These are phyloP conservation scores for Meredithiella fracta DNA, from an alignment of 2,329 filamentous ascomycete genomes.

Conservation along the genomic window DNA sequence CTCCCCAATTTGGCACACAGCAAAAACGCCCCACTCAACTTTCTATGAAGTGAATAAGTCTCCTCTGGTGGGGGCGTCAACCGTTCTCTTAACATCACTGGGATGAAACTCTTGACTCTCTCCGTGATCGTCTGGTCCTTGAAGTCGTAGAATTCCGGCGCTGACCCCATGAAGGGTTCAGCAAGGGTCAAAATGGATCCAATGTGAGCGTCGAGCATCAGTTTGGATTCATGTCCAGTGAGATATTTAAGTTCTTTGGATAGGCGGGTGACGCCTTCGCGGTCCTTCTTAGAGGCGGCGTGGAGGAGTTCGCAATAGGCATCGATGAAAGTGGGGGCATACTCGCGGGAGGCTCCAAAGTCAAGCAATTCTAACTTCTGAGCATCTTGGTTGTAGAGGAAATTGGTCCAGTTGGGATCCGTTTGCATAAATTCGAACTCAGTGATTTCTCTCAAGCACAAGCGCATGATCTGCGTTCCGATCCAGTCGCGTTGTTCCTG, in stretches of 20 bases:
- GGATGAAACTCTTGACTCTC: constrained; percentile 72
- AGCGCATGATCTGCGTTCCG: constrained; percentile 77
- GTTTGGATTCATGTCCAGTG: constrained; percentile 69
- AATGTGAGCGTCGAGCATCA: constrained; percentile 85
- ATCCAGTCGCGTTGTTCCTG: constrained; percentile 91
- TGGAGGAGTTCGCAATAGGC: constrained; percentile 67
- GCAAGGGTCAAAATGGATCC: constrained; percentile 75
- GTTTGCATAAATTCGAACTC: constrained; percentile 99
- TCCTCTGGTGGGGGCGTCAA: constrained; percentile 88
- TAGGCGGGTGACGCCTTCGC: constrained; percentile 42
- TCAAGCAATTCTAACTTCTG: constrained; percentile 78
- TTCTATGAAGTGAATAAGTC: constrained; percentile 89
- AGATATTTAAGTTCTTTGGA: constrained; percentile 75
- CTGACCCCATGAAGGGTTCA: constrained; percentile 66
- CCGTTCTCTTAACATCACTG: constrained; percentile 80
- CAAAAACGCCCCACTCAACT: constrained; percentile 86
- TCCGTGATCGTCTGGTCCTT: constrained; percentile 90
- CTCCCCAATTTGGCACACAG: constrained; percentile 78
- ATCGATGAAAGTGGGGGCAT: constrained; percentile 59
- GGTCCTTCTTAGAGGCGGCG: constrained; percentile 60
- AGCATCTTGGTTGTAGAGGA: constrained; percentile 63
- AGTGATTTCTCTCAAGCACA: constrained; percentile 82
- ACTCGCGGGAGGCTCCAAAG: constrained; percentile 85
- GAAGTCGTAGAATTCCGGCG: constrained; percentile 82
- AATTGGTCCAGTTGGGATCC: constrained; percentile 99